Evolutionary conservation across 2,329 filamentous ascomycete genomes (phyloP).

Genomic region (Phyllosticta paracitricarpa): DNA sequence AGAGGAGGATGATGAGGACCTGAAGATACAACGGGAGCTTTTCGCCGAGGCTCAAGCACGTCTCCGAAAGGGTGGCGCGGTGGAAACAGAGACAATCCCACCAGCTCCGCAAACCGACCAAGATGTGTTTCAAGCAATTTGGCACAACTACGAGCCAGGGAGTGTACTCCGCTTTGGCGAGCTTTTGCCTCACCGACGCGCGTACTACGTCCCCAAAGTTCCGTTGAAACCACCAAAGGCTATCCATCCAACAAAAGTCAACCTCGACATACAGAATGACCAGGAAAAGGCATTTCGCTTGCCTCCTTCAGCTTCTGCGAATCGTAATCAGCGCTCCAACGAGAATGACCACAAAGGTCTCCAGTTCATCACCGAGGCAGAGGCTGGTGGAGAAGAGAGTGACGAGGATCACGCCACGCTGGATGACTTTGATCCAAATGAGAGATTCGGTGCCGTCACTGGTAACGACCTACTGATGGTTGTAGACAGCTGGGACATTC

Average conservation of each 20-base stretch:
- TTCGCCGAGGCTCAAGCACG: slow-evolving; percentile 28
- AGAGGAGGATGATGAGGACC: slow-evolving; percentile 24
- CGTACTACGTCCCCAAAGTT: slow-evolving; percentile 67
- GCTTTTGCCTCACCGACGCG: slow-evolving; percentile 70
- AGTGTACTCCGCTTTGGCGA: slow-evolving; percentile 70
- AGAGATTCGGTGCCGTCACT: slow-evolving; percentile 63
- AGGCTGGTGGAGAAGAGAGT: slow-evolving; percentile 35
- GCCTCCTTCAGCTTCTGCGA: slow-evolving; percentile 44
- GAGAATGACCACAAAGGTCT: slow-evolving; percentile 47
- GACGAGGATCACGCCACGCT: slow-evolving; percentile 35
- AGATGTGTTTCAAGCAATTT: slow-evolving; percentile 69
- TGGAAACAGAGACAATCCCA: slow-evolving; percentile 43
- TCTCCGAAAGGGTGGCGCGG: slow-evolving; percentile 22
- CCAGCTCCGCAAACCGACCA: slow-evolving; percentile 62
- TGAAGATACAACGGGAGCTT: slow-evolving; percentile 24
- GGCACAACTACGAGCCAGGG: slow-evolving; percentile 69
- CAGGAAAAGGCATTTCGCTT: slow-evolving; percentile 79
- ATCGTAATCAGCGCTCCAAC: slow-evolving; percentile 38
- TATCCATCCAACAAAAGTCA: slow-evolving; percentile 77
- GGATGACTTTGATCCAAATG: slow-evolving; percentile 47
- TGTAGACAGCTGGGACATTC: slow-evolving; percentile 74
- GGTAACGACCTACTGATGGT: slow-evolving; percentile 75
- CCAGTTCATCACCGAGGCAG: slow-evolving; percentile 33
- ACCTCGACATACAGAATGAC: slow-evolving; percentile 74
- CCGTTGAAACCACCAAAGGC: slow-evolving; percentile 71